Evolutionary conservation across 2,329 filamentous ascomycete species (phyloP).

Genomic region (Gnomoniopsis smithogilvyi): DNA sequence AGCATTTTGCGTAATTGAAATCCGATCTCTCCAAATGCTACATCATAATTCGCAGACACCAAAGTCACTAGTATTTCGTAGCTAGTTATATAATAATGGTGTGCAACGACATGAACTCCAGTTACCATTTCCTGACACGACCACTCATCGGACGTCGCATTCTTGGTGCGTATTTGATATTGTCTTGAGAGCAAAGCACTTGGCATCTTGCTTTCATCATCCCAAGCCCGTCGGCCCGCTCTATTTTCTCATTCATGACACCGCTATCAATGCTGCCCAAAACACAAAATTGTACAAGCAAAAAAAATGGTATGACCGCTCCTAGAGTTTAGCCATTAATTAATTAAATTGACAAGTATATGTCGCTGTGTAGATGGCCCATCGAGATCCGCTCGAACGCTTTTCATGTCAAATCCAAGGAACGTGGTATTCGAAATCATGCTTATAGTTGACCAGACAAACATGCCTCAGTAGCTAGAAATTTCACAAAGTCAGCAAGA

Average conservation of each 20-base stretch:
- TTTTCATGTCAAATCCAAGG: background rate
- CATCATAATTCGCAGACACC: background rate
- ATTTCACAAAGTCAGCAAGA: conserved; percentile 26
- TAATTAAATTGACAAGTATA: conserved; percentile 12
- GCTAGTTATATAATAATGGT: background rate
- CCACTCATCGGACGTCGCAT: background rate
- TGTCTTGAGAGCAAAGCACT: background rate
- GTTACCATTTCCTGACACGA: background rate
- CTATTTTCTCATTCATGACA: background rate
- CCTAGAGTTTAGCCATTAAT: conserved; percentile 11
- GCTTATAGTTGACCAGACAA: conserved; percentile 70
- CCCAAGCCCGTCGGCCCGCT: too few relatives aligned
- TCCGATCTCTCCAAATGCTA: background rate
- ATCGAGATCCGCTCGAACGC: background rate
- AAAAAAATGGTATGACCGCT: background rate
- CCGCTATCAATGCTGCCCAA: background rate
- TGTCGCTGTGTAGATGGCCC: background rate
- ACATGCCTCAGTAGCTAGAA: conserved; percentile 70
- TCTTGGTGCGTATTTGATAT: background rate
- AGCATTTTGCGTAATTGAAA: too few relatives aligned
- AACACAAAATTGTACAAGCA: background rate
- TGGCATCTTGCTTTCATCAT: background rate
- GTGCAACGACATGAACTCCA: background rate
- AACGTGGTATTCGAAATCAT: background rate
- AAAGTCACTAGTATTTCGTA: background rate